Evolutionary conservation across 2,329 filamentous ascomycete species (phyloP).

Genomic region (Pyrenophora tritici-repentis): DNA sequence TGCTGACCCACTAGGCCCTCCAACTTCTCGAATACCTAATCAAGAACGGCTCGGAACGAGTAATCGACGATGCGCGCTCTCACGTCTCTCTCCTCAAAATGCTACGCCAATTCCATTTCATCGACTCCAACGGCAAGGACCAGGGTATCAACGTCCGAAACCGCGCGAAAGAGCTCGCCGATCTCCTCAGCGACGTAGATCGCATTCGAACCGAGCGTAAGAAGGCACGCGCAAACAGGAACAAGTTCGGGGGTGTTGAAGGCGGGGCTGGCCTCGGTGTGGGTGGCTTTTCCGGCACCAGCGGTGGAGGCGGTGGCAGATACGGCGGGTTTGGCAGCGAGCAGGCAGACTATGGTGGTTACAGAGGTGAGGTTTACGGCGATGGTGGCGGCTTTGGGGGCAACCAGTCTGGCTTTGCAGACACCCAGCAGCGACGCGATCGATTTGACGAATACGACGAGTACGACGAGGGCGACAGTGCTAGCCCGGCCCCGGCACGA

Average conservation of each 20-base stretch:
- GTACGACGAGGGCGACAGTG: constrained; percentile 75
- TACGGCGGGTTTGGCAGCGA: constrained; percentile 89
- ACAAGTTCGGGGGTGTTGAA: constrained; percentile 95
- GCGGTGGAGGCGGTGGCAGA: constrained; percentile 60
- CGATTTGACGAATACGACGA: constrained; percentile 98
- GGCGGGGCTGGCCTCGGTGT: constrained; percentile 70
- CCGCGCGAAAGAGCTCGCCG: constrained; percentile 90
- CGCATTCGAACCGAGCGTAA: constrained; percentile 76
- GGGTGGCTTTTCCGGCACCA: constrained; percentile 58
- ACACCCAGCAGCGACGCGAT: constrained; percentile 67
- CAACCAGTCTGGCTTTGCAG: constrained; percentile 68
- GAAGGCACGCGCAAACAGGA: constrained; percentile 86
- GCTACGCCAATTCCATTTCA: constrained; percentile 97
- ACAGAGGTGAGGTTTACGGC: constrained; percentile 82
- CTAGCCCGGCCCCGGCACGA: constrained; percentile 55
- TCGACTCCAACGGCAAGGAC: constrained; percentile 95
- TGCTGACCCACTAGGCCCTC: constrained; percentile 60
- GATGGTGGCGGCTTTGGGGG: constrained; percentile 94
- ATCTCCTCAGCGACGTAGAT: constrained; percentile 91
- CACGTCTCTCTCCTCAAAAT: constrained; percentile 96
- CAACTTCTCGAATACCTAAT: constrained; percentile 96
- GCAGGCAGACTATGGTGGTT: constrained; percentile 64
- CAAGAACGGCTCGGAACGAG: constrained; percentile 96
- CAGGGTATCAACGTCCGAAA: constrained; percentile 98
- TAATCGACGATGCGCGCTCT: constrained; percentile 94